These are phyloP conservation scores for Gracilaria domingensis DNA, from an alignment of 23 red algal species.

Conservation along the genomic window DNA sequence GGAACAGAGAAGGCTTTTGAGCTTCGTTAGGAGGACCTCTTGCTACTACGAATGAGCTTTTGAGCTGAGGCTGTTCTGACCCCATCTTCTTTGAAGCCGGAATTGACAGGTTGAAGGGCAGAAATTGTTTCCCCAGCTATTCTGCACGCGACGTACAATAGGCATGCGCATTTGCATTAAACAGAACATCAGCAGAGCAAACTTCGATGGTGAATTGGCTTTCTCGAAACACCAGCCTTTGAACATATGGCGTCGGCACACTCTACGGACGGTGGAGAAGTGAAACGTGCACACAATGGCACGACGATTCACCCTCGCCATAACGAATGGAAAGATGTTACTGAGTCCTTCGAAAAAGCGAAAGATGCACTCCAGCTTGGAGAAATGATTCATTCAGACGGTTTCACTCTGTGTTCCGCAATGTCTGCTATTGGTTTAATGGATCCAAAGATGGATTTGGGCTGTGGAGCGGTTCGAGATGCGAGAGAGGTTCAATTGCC, in stretches of 20 bases:
- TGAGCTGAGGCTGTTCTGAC: no score
- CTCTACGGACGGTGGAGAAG: neutral
- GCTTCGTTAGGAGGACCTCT: no score
- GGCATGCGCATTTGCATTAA: neutral
- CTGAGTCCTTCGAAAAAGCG: constrained; percentile 51
- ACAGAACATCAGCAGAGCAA: neutral
- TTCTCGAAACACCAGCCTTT: neutral
- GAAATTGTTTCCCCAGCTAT: neutral
- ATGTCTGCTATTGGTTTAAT: constrained; percentile 89
- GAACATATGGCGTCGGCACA: constrained; percentile 25
- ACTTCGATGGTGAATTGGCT: neutral
- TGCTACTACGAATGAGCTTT: no score
- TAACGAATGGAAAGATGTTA: constrained; percentile 77
- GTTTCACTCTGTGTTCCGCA: constrained; percentile 64
- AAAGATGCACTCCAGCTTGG: constrained; percentile 57
- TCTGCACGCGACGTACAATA: neutral
- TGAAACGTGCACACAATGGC: neutral
- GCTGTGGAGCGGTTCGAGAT: constrained; percentile 50
- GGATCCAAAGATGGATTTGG: constrained; percentile 87
- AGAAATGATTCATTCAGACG: constrained; percentile 62
- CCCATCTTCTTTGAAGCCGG: no score
- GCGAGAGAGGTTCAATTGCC: constrained; percentile 48
- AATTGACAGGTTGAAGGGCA: no score
- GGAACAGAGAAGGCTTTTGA: no score
- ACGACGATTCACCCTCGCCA: neutral